Conservation (phyloP, 2,329 filamentous ascomycete genomes). For the Daldinia eschscholtzii region DNA sequence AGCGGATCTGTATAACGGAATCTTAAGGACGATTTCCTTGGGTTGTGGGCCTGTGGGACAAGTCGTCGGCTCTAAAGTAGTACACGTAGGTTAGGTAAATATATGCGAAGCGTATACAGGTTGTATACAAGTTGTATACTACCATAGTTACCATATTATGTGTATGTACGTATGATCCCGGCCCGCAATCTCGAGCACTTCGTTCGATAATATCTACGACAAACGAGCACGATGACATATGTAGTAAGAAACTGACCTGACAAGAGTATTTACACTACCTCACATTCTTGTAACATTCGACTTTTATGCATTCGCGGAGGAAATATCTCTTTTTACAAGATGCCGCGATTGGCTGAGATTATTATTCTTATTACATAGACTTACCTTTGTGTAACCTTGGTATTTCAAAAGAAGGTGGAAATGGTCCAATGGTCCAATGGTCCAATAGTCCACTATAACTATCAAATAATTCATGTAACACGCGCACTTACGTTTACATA, state of each 20-base stretch:
- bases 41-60: conserved; percentile 38
- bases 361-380: conserved; percentile 24
- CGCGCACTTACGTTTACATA: not conserved
- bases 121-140: no score
- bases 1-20: conserved; percentile 40
- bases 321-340: conserved; percentile 19
- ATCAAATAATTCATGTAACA: conserved; percentile 1
- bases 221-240: not conserved
- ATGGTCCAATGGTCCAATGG: conserved; percentile 2
- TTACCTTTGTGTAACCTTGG: not conserved
- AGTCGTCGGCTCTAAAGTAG: conserved; percentile 24
- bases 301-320: conserved; percentile 16
- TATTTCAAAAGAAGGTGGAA: conserved; percentile 26
- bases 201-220: conserved; percentile 3
- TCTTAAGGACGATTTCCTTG: conserved; percentile 35
- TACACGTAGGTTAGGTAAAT: conserved; percentile 32
- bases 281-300: conserved; percentile 23
- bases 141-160: not conserved
- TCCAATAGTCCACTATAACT: conserved; percentile 17
- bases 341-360: conserved; percentile 38
- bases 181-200: not conserved
- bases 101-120: not conserved
- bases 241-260: conserved; percentile 8
- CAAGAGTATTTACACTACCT: conserved; percentile 15
- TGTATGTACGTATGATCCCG: not conserved